A percentile compares a stretch with the other conserved stretches of the same genome.
Conservation (phyloP, 1,284 basidiomycete species). For the Cryptococcus depauperatus region DNA sequence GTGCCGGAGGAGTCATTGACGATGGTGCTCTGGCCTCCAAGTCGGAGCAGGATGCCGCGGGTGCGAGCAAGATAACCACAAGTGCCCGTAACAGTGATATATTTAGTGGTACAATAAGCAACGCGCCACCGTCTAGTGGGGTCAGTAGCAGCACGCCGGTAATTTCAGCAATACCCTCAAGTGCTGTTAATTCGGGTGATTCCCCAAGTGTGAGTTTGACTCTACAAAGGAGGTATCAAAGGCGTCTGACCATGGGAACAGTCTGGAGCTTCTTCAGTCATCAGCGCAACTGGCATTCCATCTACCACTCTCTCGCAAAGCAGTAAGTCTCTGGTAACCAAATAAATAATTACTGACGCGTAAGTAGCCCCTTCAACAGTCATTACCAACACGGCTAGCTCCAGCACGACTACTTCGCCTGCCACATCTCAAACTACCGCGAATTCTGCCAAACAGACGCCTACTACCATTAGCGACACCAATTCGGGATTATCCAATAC, state of each 20-base stretch:
- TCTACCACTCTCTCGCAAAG: too few species aligned
- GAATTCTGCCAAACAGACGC: neutral
- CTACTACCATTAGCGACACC: constrained; percentile 4
- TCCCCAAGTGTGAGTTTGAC: too few species aligned
- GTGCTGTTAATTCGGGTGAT: too few species aligned
- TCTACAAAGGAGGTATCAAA: too few species aligned
- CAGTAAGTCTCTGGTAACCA: too few species aligned
- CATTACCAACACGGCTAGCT: neutral
- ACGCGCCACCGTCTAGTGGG: neutral
- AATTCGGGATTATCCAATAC: constrained; percentile 4
- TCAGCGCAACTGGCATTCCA: too few species aligned
- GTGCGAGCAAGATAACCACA: constrained; percentile 1
- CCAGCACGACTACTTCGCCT: constrained; percentile 1
- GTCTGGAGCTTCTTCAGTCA: too few species aligned
- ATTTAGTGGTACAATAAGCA: too few species aligned
- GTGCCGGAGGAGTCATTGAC: constrained; percentile 11
- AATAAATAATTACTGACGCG: too few species aligned
- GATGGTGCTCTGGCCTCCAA: constrained; percentile 12
- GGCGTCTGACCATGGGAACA: too few species aligned
- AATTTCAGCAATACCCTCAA: too few species aligned
- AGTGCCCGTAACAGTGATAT: too few species aligned
- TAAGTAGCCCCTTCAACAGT: neutral
- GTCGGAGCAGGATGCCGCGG: constrained; percentile 5
- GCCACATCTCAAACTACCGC: constrained; percentile 5
- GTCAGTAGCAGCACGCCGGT: neutral